These are phyloP conservation scores for Triticum urartu DNA, from an alignment of 176 grass and related monocot species.

Conservation along the genomic window DNA sequence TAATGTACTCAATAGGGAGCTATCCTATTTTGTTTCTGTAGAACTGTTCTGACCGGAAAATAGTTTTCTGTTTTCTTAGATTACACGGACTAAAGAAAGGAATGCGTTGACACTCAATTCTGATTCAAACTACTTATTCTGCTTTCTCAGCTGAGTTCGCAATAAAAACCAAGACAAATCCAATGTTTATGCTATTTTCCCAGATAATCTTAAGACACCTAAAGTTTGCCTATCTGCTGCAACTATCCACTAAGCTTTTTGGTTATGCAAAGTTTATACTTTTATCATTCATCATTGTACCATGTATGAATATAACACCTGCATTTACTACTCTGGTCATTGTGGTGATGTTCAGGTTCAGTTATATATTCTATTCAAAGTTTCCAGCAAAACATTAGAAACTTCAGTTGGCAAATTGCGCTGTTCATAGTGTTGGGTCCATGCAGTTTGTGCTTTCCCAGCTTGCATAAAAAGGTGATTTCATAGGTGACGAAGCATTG, in stretches of 20 bases:
- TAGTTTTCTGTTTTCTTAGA: neutral
- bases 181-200: neutral
- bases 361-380: neutral
- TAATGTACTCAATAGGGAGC: neutral
- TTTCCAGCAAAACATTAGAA: neutral
- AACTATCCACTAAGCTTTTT: neutral
- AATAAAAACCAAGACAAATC: neutral
- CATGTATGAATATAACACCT: neutral
- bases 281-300: neutral
- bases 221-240: neutral
- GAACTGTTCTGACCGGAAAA: neutral
- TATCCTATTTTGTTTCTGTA: slow-evolving; percentile 4
- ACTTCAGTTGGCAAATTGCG: neutral
- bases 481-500: neutral
- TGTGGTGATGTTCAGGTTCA: neutral
- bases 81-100: neutral
- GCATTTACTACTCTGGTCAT: neutral
- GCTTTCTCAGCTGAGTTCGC: neutral
- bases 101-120: neutral
- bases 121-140: neutral
- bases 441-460: neutral
- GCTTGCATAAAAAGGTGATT: neutral
- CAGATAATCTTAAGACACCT: neutral
- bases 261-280: neutral
- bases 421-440: neutral